phyloP scores from a whole-genome alignment of 1,284 basidiomycete genomes.

The Austropuccinia psidii region DNA sequence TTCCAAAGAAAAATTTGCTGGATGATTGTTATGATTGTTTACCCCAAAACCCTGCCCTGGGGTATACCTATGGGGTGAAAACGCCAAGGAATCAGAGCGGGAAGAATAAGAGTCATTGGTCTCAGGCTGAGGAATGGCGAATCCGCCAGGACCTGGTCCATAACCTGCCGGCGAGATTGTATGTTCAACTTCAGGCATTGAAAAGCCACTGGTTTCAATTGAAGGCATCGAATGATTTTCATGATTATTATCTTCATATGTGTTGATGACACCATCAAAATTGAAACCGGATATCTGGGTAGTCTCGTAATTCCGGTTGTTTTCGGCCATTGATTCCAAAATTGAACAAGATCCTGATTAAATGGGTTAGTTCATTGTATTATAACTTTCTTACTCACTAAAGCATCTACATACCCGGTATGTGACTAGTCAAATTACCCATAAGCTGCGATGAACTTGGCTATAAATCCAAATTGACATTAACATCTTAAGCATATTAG shows the following conservation, averaged over 20 bases:
- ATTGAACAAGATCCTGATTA: no score
- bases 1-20: neutral
- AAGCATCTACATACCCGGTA: slow-evolving; percentile 31
- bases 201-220: slow-evolving; percentile 3
- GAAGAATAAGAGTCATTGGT: neutral
- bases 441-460: slow-evolving; percentile 26
- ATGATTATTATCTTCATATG: no score
- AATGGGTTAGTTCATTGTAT: no score
- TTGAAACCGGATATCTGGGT: neutral
- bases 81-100: neutral
- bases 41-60: neutral
- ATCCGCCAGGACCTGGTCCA: slow-evolving; percentile 28
- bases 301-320: neutral
- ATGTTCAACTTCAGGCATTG: slow-evolving; percentile 11
- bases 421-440: slow-evolving; percentile 29
- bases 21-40: neutral
- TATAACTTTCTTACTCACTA: no score
- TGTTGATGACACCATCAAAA: no score
- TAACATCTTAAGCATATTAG: neutral
- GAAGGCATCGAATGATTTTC: neutral
- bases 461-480: slow-evolving; percentile 8
- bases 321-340: no score
- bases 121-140: slow-evolving; percentile 16
- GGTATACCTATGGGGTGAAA: neutral
- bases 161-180: neutral